Base-by-base conservation (phyloP, 73 alveolate genomes). In the Diophrys appendiculata region DNA sequence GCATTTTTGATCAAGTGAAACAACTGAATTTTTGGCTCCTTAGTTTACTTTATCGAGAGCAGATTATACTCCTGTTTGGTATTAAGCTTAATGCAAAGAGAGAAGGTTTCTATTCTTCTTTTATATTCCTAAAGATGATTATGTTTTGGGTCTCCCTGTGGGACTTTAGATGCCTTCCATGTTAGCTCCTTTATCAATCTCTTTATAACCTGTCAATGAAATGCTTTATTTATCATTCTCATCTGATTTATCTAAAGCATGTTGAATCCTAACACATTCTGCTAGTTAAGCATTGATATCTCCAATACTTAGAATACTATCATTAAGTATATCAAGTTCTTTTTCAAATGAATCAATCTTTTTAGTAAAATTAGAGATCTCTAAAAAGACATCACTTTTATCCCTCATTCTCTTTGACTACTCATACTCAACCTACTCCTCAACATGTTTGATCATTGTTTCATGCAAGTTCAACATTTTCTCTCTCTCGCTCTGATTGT, bases 1-100 rank as follows among this genome's bases (percentile, higher is more conserved):
- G 18, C 81, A 72, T 25, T 31, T 29, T 43, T 27, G n/a, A 24
- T 72, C 81, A 31, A 72, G 13, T 43, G 72, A 18, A 29, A 72
- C 34, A 13, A 67, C 70, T 2, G n/a, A 25, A 56, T 56, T 25
- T 56, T 56, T 56, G 27, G n/a, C 34, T 18, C 75, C 34, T 25
- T 28, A 8, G 23, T 8, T 8, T 60, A 28, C 8, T 60, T 60
- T n/a, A 26, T 23, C 28, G 8, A 67, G 75, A 67, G 33, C 30
- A 67, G n/a, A 1, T 67, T 13, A 67, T 25, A 5, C 60, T 43
- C n/a, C 29, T 67, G 54, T 3, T 67, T 67, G 34, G n/a, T 25
- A 25, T 28, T 22, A 25, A 1, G n/a, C 27, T 56, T 56, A 56
- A 25, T 25, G n/a, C 27, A 2, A 25, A 25, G 5, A 56, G 27